Evolutionary conservation across 2,329 filamentous ascomycete genomes (phyloP).

Genomic region (Scedosporium boydii): DNA sequence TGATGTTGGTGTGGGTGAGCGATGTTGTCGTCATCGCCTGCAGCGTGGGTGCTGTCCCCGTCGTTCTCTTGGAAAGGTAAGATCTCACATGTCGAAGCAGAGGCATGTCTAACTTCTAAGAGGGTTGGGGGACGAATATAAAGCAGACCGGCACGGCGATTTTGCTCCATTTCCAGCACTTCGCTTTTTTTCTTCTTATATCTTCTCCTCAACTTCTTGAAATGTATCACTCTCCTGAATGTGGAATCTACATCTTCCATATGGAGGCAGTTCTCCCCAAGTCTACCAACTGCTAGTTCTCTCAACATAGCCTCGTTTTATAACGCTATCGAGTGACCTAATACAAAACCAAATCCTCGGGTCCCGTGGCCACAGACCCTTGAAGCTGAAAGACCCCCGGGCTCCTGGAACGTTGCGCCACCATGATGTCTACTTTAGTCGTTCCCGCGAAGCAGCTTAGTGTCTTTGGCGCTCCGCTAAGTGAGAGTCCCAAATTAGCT

Average conservation of each 20-base stretch:
- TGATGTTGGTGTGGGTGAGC: too few species aligned
- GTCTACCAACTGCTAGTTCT: too few species aligned
- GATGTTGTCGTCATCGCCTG: too few species aligned
- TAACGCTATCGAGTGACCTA: too few species aligned
- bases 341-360: neutral
- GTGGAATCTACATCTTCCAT: too few species aligned
- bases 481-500: neutral
- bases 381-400: neutral
- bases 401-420: neutral
- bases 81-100: neutral
- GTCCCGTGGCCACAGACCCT: neutral
- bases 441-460: neutral
- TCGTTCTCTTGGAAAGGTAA: neutral
- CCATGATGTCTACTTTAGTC: neutral
- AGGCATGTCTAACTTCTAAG: neutral
- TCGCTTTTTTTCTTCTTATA: too few species aligned
- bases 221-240: too few species aligned
- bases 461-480: neutral
- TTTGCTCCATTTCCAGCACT: neutral
- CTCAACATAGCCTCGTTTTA: too few species aligned
- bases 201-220: too few species aligned
- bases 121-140: neutral
- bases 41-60: neutral
- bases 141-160: neutral
- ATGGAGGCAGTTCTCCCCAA: too few species aligned